Evolutionary conservation across 225 moss, liverwort and hornwort genomes (phyloP), one percentile per base, ranked within the genome.

Genomic region (Sphagnum contortum): DNA sequence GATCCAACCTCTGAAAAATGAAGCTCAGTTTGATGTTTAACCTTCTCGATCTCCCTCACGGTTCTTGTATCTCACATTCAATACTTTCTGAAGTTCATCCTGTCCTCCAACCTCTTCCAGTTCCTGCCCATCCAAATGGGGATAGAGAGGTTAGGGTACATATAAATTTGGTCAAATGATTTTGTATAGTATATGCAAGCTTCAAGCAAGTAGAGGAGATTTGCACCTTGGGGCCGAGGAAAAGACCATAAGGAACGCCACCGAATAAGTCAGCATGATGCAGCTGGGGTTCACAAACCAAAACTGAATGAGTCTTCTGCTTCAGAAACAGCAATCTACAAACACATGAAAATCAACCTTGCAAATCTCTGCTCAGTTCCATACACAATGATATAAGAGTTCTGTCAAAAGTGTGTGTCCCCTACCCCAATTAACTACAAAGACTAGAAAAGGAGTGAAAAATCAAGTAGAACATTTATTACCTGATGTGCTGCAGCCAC

Each of bases 401-500:
- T 45, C n/a, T 29, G 47, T 29, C 29, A 29, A 29, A 29, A 29
- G 29, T 29, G 29, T 29, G 1, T 14, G 55, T 55, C 4, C 53
- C 67, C 56, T 12, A 6, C 49, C 12, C 4, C 29, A 29, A 29
- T 1, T 29, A 29, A 29, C 29, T 29, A 29, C 29, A 29, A 29
- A 29, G 29, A 29, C 29, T 29, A 29, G 29, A 29, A 29, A 29
- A 29, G 29, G 29, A 29, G 29, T 29, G 29, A 50, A 3, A 9
- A 62, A 11, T 5, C 14, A 45, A 47, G 5, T 12, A 3, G 7
- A 5, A 29, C 12, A 29, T 29, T 29, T 52, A 59, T 12, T 77
- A 90, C 90, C 90, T 90, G 88, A 75, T 96, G 96, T 29, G 96
- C 96, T 53, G 96, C 90, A 65, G 92, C 96, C 44, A 92, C 92